Conservation (phyloP, 306 rosid genomes). For the Pueraria montana region DNA sequence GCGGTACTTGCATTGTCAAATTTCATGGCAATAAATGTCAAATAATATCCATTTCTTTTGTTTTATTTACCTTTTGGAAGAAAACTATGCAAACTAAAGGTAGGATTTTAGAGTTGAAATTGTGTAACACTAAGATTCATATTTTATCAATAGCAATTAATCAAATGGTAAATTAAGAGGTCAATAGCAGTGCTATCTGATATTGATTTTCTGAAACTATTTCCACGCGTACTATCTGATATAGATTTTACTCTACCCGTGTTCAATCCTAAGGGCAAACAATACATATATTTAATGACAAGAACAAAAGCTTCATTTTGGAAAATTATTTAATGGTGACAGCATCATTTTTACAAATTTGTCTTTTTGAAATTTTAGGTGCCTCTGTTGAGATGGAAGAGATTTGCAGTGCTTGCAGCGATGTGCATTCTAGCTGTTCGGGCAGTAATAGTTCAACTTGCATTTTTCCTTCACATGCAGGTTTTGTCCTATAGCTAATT, state of each 20-base stretch:
- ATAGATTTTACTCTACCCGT: conserved; percentile 9
- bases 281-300: conserved; percentile 17
- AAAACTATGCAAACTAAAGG: conserved; percentile 9
- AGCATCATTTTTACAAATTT: conserved; percentile 12
- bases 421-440: conserved; percentile 97
- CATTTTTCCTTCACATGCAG: conserved; percentile 97
- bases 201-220: conserved; percentile 30
- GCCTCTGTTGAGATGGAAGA: conserved; percentile 95
- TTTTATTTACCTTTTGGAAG: conserved; percentile 10
- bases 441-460: conserved; percentile 96
- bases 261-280: conserved; percentile 20
- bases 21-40: conserved; percentile 22
- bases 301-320: conserved; percentile 2
- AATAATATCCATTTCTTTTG: conserved; percentile 30
- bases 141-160: conserved; percentile 1
- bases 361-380: conserved; percentile 59
- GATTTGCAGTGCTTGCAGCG: conserved; percentile 91
- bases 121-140: conserved; percentile 3
- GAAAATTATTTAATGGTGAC: conserved; percentile 28
- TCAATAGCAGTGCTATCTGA: neutral
- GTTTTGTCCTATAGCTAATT: conserved; percentile 51
- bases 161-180: conserved; percentile 27
- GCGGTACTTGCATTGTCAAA: conserved; percentile 1
- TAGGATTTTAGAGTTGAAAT: conserved; percentile 22
- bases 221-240: too few species aligned